Conservation (phyloP, 2,329 filamentous ascomycete genomes). For the Furcasterigmium sp. region DNA sequence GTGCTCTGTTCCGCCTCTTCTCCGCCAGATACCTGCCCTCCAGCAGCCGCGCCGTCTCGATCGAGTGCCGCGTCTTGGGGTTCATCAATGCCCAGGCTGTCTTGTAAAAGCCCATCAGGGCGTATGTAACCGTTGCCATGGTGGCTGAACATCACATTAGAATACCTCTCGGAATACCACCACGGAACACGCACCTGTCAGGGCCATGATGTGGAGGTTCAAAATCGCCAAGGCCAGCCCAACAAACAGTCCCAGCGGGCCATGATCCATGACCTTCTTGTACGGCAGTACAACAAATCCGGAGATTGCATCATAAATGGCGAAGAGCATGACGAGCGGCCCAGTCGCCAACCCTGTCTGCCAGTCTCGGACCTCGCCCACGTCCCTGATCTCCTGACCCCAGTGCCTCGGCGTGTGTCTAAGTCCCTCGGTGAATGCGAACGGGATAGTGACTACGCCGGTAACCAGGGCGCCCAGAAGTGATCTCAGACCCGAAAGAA, state of each 20-base stretch:
- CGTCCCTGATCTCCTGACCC: slow-evolving; percentile 26
- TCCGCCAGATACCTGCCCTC: not conserved
- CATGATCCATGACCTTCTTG: not conserved
- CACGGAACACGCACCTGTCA: not conserved
- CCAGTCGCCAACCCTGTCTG: slow-evolving; percentile 26
- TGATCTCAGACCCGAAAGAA: too few relatives aligned
- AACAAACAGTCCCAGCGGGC: not conserved
- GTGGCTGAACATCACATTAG: too few relatives aligned
- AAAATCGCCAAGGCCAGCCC: not conserved
- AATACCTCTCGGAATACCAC: not conserved
- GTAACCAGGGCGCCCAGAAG: not conserved
- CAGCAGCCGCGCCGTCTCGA: not conserved
- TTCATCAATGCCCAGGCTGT: not conserved
- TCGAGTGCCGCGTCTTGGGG: not conserved
- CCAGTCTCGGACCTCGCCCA: slow-evolving; percentile 37
- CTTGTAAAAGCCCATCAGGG: not conserved
- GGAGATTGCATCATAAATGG: not conserved
- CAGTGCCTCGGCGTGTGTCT: slow-evolving; percentile 48
- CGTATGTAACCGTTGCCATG: not conserved
- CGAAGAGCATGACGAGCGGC: not conserved
- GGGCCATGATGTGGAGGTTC: not conserved
- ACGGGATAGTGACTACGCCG: slow-evolving; percentile 34
- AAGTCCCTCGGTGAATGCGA: slow-evolving; percentile 46
- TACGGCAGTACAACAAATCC: not conserved
- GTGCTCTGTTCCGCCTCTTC: too few relatives aligned